Conservation (phyloP, 345 rosid genomes). For the Trapa bicornis region DNA sequence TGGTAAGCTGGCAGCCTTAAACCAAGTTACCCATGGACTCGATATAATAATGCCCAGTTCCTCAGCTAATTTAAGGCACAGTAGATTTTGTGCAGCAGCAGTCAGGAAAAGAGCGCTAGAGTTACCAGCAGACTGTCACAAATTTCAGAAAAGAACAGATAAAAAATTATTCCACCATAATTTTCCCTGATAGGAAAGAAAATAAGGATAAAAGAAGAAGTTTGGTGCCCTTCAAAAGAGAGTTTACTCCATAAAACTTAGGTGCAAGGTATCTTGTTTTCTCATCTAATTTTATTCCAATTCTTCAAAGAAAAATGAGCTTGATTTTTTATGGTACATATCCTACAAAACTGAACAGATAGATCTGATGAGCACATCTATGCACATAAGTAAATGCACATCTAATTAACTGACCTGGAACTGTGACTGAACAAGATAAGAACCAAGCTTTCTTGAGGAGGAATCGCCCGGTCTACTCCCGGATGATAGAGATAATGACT, state of each 20-base stretch:
- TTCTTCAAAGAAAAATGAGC: background rate
- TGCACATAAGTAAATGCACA: background rate
- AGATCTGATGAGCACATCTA: background rate
- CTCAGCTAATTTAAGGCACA: slow-evolving; percentile 88
- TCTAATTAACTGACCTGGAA: slow-evolving; percentile 47
- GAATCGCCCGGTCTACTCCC: slow-evolving; percentile 77
- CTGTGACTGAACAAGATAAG: slow-evolving; percentile 68
- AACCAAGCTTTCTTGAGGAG: slow-evolving; percentile 63
- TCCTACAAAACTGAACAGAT: background rate
- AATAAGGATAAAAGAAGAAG: background rate
- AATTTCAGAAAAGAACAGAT: slow-evolving; percentile 17
- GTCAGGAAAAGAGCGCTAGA: slow-evolving; percentile 97
- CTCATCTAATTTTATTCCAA: background rate
- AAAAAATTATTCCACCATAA: background rate
- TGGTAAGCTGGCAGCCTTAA: slow-evolving; percentile 86
- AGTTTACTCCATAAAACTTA: background rate
- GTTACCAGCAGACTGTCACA: slow-evolving; percentile 57
- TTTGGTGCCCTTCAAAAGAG: background rate
- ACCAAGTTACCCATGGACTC: slow-evolving; percentile 93
- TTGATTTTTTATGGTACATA: background rate
- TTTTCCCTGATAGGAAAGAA: background rate
- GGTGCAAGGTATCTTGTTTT: background rate
- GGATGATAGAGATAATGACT: slow-evolving; percentile 63
- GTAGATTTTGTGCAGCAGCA: slow-evolving; percentile 90
- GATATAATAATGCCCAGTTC: slow-evolving; percentile 73